phyloP scores from a whole-genome alignment of 306 rosid genomes.

The Nissolia schottii region DNA sequence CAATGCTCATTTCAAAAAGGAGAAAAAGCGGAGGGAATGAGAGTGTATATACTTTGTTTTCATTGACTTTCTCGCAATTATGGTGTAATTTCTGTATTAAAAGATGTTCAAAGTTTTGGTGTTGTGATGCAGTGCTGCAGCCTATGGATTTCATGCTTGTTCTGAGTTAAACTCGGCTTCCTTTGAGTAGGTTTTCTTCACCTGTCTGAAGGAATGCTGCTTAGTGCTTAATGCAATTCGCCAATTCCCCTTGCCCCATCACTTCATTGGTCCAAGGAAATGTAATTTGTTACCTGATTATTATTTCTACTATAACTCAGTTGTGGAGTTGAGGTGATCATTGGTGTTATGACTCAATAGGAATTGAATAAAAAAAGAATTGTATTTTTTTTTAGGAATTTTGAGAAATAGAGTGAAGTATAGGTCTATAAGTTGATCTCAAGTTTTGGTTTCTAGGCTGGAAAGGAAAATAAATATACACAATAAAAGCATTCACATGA shows the following conservation, averaged over 20 bases:
- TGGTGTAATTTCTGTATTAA: background rate
- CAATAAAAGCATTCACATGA: no score
- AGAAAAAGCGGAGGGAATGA: slow-evolving; percentile 50
- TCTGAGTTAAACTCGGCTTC: slow-evolving; percentile 2
- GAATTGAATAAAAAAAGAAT: no score
- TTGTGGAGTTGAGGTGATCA: background rate
- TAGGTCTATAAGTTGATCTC: no score
- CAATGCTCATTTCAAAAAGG: slow-evolving; percentile 42
- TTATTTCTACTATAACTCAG: background rate
- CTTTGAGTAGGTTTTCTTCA: background rate
- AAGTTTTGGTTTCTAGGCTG: background rate
- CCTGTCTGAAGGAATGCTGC: background rate
- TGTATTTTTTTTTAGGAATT: no score
- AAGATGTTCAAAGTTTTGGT: slow-evolving; percentile 1
- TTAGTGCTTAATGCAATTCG: background rate
- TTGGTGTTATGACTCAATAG: no score
- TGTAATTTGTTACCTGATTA: background rate
- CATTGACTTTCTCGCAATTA: background rate
- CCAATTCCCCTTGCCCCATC: background rate
- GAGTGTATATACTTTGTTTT: slow-evolving; percentile 4
- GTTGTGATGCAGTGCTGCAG: slow-evolving; percentile 9
- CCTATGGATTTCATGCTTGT: background rate
- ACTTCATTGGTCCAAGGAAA: background rate
- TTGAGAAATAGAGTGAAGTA: no score
- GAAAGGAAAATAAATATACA: no score